Conservation (phyloP, 768 basidiomycete species). For the Amanita phalloides region DNA sequence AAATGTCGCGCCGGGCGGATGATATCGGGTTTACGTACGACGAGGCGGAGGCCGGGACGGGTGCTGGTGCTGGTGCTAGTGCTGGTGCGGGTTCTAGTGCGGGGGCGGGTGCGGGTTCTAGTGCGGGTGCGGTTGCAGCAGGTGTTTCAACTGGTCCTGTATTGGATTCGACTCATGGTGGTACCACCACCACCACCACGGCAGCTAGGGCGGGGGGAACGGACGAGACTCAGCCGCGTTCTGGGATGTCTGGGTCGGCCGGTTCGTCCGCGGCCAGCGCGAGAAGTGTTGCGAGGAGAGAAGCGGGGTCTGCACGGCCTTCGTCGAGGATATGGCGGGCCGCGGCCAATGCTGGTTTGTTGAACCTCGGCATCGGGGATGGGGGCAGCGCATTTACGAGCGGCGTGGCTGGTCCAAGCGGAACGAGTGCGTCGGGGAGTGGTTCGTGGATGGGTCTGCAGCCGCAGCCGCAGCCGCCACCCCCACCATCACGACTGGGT, state of each 20-base stretch:
- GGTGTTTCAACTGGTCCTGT: not conserved
- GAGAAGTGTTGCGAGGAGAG: not conserved
- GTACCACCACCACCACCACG: not conserved
- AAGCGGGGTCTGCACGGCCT: slow-evolving; percentile 1
- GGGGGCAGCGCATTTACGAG: not conserved
- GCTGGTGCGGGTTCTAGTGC: not conserved
- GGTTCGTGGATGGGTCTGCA: slow-evolving; percentile 2
- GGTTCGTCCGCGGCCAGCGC: too few relatives aligned
- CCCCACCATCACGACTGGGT: not conserved
- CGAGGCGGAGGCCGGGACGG: not conserved
- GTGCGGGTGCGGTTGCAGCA: not conserved
- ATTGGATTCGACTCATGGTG: not conserved
- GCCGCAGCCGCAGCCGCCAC: not conserved
- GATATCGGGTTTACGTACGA: slow-evolving; percentile 10
- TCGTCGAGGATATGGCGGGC: slow-evolving; percentile 12
- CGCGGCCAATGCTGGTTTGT: slow-evolving; percentile 11
- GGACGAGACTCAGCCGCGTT: not conserved
- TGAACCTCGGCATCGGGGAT: not conserved
- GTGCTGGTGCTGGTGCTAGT: not conserved
- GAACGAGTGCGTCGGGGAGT: not conserved
- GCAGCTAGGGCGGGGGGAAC: not conserved
- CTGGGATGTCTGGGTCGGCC: too few relatives aligned
- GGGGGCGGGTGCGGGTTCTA: not conserved
- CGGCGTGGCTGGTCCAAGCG: too few relatives aligned
- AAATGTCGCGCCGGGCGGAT: slow-evolving; percentile 56